A percentile compares a stretch with the other conserved stretches of the same genome.
These are phyloP conservation scores for Paracoccidioides lutzii DNA, from an alignment of 2,329 filamentous ascomycete genomes.

Conservation along the genomic window DNA sequence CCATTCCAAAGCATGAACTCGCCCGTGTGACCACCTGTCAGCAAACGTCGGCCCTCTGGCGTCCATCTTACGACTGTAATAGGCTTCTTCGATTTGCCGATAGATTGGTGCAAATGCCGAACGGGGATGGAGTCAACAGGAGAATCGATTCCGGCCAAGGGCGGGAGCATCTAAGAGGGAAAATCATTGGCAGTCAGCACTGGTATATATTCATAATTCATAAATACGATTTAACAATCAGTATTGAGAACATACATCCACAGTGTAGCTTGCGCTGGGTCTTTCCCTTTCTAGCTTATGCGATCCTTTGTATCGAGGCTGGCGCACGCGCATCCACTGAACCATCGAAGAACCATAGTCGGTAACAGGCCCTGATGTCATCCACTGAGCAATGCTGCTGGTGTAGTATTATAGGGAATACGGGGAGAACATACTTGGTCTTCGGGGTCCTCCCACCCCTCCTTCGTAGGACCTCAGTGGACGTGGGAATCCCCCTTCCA, in stretches of 20 bases:
- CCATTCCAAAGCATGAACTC: conserved; percentile 99
- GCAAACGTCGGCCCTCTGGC: conserved; percentile 76
- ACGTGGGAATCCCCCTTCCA: conserved; percentile 15
- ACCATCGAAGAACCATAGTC: conserved; percentile 85
- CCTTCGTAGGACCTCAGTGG: conserved; percentile 8
- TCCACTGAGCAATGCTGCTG: neutral
- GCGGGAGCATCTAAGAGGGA: conserved; percentile 62
- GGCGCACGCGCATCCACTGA: conserved; percentile 79
- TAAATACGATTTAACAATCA: neutral
- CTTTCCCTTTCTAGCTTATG: conserved; percentile 66
- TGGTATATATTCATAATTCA: conserved; percentile 3
- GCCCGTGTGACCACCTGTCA: conserved; percentile 90
- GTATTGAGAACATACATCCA: conserved; percentile 53
- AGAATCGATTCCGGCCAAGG: conserved; percentile 57
- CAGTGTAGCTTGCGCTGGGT: conserved; percentile 76
- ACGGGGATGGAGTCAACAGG: conserved; percentile 80
- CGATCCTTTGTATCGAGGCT: conserved; percentile 59
- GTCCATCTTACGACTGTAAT: conserved; percentile 98
- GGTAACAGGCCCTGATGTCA: conserved; percentile 61
- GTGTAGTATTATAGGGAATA: neutral
- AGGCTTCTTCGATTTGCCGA: conserved; percentile 96
- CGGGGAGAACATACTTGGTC: conserved; percentile 22
- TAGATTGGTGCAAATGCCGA: conserved; percentile 93
- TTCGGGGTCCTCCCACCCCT: conserved; percentile 22
- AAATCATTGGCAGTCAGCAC: conserved; percentile 9